Evolutionary conservation across 306 rosid genomes (phyloP).

Genomic region (Arachis stenosperma): DNA sequence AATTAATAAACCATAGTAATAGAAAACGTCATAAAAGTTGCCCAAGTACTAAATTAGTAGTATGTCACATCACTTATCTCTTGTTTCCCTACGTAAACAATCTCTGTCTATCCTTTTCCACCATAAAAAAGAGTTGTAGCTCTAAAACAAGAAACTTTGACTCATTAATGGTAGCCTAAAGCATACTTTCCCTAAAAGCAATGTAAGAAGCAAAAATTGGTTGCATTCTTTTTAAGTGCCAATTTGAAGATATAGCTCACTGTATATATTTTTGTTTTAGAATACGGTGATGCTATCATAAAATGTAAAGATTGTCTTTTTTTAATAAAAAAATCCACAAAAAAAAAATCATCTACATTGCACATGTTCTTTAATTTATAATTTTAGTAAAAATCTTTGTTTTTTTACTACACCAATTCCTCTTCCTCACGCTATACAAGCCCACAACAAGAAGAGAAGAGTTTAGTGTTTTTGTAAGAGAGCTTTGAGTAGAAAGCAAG

Average conservation of each 20-base stretch:
- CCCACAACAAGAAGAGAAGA: constrained; percentile 35
- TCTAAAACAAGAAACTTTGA: constrained; percentile 8
- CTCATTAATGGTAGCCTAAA: constrained; percentile 19
- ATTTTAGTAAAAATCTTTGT: no score
- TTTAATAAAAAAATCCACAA: no score
- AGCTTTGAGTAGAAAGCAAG: constrained; percentile 87
- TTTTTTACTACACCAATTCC: constrained; percentile 38
- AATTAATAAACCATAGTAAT: no score
- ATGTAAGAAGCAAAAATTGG: neutral
- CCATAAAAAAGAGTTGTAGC: neutral
- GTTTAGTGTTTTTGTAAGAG: constrained; percentile 35
- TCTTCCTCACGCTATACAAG: constrained; percentile 42
- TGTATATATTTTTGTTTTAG: no score
- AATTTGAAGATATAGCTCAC: neutral
- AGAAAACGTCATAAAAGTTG: neutral
- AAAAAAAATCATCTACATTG: no score
- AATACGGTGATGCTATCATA: no score
- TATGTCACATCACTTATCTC: constrained; percentile 17
- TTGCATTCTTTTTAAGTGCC: neutral
- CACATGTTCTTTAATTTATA: no score
- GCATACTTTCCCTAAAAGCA: constrained; percentile 33
- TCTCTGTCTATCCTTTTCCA: neutral
- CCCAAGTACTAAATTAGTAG: constrained; percentile 9
- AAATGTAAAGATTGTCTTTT: no score
- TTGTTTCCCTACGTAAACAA: neutral